Percentiles rank a stretch among this genome's conserved stretches.
Conservation (phyloP, 495 filamentous ascomycete species). For the Usnea hakonensis region DNA sequence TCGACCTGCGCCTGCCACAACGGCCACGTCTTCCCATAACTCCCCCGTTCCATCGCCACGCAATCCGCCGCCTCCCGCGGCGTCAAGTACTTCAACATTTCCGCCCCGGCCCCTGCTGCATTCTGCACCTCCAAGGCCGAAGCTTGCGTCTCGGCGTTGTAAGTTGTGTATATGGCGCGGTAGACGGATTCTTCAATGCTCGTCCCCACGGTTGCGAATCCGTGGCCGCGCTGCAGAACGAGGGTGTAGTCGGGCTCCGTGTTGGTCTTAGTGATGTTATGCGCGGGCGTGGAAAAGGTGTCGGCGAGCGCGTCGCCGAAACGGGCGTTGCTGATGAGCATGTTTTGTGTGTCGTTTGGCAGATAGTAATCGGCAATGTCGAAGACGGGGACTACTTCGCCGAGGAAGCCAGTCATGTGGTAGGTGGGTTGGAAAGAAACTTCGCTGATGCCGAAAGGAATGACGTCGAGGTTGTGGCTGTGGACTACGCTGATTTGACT, state of each 20-base stretch:
- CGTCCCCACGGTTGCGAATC: slow-evolving; percentile 36
- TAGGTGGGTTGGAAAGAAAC: background rate
- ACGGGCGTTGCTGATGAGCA: slow-evolving; percentile 34
- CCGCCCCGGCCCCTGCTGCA: background rate
- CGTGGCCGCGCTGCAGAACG: slow-evolving; percentile 43
- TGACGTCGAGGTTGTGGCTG: background rate
- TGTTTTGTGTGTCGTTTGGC: slow-evolving; percentile 27
- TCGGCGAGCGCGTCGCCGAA: slow-evolving; percentile 31
- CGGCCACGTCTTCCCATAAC: background rate
- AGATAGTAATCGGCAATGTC: slow-evolving; percentile 29
- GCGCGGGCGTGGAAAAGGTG: slow-evolving; percentile 9
- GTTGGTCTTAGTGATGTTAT: background rate
- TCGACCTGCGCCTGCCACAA: background rate
- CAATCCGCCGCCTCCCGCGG: background rate
- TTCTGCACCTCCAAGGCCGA: background rate
- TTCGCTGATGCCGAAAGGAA: background rate
- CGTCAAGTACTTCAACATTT: background rate
- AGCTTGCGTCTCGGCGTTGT: background rate
- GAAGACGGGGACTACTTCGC: slow-evolving; percentile 27
- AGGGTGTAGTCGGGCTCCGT: slow-evolving; percentile 26
- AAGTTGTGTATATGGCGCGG: slow-evolving; percentile 38
- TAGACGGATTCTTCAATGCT: slow-evolving; percentile 38
- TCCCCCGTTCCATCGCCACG: background rate
- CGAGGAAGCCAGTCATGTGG: background rate
- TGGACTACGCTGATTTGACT: background rate